Conservation (phyloP, 2,329 filamentous ascomycete genomes). For the Neopestalotiopsis clavispora region DNA sequence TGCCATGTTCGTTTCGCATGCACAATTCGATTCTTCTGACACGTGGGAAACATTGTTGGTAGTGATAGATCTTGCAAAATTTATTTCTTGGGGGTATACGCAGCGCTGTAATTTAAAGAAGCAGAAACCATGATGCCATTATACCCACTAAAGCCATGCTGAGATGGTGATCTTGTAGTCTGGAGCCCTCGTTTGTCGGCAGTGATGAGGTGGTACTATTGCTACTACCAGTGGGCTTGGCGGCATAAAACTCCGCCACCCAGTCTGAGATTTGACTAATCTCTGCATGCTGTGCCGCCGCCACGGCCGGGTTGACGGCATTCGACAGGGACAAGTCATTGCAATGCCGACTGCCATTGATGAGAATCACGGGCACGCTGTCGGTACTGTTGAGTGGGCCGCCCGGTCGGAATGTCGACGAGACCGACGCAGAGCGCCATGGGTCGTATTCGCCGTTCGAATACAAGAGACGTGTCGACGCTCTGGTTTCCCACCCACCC, state of each 20-base stretch:
- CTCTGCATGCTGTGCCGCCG: constrained; percentile 50
- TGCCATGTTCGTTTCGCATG: too few species aligned
- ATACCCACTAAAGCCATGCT: too few species aligned
- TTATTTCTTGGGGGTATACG: too few species aligned
- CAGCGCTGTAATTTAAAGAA: too few species aligned
- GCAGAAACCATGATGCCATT: too few species aligned
- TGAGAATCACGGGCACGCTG: constrained; percentile 55
- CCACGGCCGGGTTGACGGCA: constrained; percentile 50
- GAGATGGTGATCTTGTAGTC: too few species aligned
- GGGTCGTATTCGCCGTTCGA: constrained; percentile 65
- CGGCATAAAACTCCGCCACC: constrained; percentile 53
- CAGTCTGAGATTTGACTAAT: constrained; percentile 56
- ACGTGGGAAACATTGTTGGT: too few species aligned
- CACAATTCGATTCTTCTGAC: too few species aligned
- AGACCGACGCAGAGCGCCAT: constrained; percentile 60
- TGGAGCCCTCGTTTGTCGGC: neutral
- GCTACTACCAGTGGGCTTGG: neutral
- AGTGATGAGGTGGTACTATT: neutral
- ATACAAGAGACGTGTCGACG: constrained; percentile 60
- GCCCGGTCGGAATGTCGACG: constrained; percentile 56
- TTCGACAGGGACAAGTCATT: constrained; percentile 55
- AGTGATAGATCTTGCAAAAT: too few species aligned
- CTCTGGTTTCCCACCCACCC: constrained; percentile 57
- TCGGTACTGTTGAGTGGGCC: constrained; percentile 55
- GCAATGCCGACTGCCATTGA: constrained; percentile 60